Conservation (phyloP, 176 grass and related monocot genomes). For the Saccharum officinarum region DNA sequence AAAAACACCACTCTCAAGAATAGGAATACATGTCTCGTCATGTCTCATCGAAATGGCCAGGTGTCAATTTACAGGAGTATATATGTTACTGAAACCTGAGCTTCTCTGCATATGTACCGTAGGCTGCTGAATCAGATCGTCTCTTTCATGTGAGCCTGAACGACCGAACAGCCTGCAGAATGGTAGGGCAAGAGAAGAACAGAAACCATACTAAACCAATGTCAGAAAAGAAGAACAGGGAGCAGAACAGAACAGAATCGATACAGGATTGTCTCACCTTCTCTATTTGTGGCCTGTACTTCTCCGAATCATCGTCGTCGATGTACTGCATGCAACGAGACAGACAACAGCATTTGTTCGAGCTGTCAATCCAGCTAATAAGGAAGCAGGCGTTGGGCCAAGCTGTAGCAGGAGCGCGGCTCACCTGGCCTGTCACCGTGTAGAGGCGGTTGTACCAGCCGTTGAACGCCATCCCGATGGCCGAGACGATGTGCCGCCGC, state of each 20-base stretch:
- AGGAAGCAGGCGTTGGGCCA: too few relatives aligned
- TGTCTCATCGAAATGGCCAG: neutral
- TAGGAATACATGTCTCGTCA: neutral
- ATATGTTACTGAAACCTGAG: neutral
- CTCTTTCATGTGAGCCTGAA: slow-evolving; percentile 65
- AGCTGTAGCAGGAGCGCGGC: neutral
- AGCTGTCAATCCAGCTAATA: neutral
- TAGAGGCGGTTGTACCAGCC: slow-evolving; percentile 92
- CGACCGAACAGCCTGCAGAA: slow-evolving; percentile 60
- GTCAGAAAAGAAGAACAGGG: neutral
- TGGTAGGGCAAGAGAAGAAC: neutral
- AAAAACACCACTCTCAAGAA: too few relatives aligned
- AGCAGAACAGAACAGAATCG: neutral
- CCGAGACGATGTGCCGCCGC: slow-evolving; percentile 78
- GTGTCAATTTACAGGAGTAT: neutral
- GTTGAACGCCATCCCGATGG: slow-evolving; percentile 82
- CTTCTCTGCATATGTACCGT: neutral
- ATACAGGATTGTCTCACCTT: slow-evolving; percentile 43
- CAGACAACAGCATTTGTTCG: neutral
- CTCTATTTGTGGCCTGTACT: slow-evolving; percentile 64
- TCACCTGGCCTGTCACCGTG: slow-evolving; percentile 87
- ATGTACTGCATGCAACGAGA: slow-evolving; percentile 55
- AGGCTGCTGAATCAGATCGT: neutral
- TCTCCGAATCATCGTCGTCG: slow-evolving; percentile 66
- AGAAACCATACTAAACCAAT: neutral